Base-by-base conservation (phyloP, 1,139 yeast species). In the Scheffersomyces titani region DNA sequence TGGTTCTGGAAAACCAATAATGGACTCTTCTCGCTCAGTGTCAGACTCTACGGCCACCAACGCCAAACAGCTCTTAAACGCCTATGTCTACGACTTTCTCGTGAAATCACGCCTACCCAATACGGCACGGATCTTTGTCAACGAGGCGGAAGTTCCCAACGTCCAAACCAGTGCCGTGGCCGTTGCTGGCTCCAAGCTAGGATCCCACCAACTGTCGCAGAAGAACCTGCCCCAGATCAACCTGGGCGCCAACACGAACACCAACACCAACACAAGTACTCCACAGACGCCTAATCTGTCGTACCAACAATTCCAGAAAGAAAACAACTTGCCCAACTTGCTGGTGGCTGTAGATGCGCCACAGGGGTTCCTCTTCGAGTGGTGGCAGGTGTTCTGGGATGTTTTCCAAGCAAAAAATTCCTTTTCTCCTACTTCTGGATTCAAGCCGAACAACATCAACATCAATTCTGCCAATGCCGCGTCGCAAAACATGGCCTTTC, bases 341-440 rank as follows among this genome's bases (percentile, higher is more conserved):
- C 75, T 77, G 54, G 80, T 85, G 65, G 79, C 86, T 24, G 83
- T 85, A 84, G 92, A 92, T 68, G 88, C 96, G 4, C 96, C 97
- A 0, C 93, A 89, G 65, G 96, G 97, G 9, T 92, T 91, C 66
- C 75, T 92, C 51, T 87, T 84, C 65, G 98, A 92, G 70, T 93
- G 98, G 98, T 93, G 98, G 98, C 92, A 87, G 75, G 87, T 92
- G 44, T 93, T 92, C 69, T 93, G 98, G 97, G 98, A 93, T 70
- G 88, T 92, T 51, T 91, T 89, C 72, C 90, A 89, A 66, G 96
- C 97, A 2, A 82, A 90, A 65, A 87, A 73, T 58, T 68, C 65
- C 51, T 22, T 46, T 22, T 19, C 20, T 19, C 20, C 24, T 6
- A 20, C 49, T 19, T 13, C 20, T 9, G 49, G 49, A 19, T 22